Evolutionary conservation across 805 yeast species (phyloP), one percentile per base, ranked within the genome.

Genomic region (Sugiyamaella floridensis): DNA sequence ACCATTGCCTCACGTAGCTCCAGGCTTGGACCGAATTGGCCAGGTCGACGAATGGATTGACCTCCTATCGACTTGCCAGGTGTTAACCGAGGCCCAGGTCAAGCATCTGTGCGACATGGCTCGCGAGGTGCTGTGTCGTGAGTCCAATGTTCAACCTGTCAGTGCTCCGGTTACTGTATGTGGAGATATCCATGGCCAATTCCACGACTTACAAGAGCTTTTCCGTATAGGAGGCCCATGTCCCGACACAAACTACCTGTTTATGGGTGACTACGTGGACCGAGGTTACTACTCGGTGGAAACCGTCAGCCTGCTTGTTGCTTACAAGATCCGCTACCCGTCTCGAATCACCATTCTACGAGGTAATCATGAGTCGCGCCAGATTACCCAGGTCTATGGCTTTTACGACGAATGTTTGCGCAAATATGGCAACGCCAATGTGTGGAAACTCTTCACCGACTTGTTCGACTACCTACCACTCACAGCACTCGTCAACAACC

Each of bases 161-260:
- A 82, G 81, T 57, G 92, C 89, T 8, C 99, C 99, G 4, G 98
- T 93, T 37, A 92, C 98, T 16, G 85, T 92, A 15, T 92, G 96
- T 75, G 97, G 97, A 60, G 97, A 89, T 70, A 92, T 89, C 51
- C 97, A 89, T 67, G 97, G 97, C 42, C 97, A 89, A 70, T 90
- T 89, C 68, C 97, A 90, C 67, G 97, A 89, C 73, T 75, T 89
- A 67, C 86, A 89, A 83, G 97, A 89, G 69, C 75, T 89, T 54
- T 90, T 89, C 71, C 87, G 88, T 64, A 89, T 89, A 63, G 97
- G 97, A 43, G 97, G 97, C 14, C 90, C 90, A 47, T 86, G 92
- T 60, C 97, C 97, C 0, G 89, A 81, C 59, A 89, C 96, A 10
- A 89, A 87, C 68, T 89, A 89, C 68, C 69, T 89, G 56, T 89